Evolutionary conservation across 768 basidiomycete genomes (phyloP), one percentile per base, ranked within the genome.

Genomic region (Pleurotus salmoneostramineus): DNA sequence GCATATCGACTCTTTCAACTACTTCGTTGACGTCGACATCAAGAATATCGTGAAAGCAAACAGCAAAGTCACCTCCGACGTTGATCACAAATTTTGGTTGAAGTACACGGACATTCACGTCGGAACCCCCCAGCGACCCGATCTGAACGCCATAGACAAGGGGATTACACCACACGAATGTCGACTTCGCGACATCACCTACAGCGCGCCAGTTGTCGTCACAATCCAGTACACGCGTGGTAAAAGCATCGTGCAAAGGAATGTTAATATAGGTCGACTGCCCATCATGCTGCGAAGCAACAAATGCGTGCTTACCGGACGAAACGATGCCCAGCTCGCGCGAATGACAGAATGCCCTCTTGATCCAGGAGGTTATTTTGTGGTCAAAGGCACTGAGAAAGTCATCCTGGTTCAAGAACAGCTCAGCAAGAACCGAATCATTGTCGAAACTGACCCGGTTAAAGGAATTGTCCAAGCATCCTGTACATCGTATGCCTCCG

Each of bases 351-450:
- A 99, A 72, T 99, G 97, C 71, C 97, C 97, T 3, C 79, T 98
- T 58, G 97, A 99, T 74, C 96, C 97, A 8, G 97, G 97, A n/a
- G 97, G 97, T 3, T 98, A 98, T 70, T 99, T 99, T 71, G 89
- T 99, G 58, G 97, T 99, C 52, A 98, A 95, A 73, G 96, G 96
- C 37, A 99, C 96, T 44, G 96, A 99, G 74, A 99, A 98, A 74
- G 97, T 99, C 65, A 99, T 99, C 63, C 78, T 99, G 61, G 96
- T 99, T 5, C 97, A 99, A 71, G 97, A 98, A 69, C 97, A 99
- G 74, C 74, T 98, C 67, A 95, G 93, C 80, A 98, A 98, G 80
- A 98, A 99, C 71, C 84, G 97, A 43, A 99, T 99, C 68, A 98
- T 99, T 63, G 97, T 99, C 60, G 97, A 98, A 76, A 91, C 88